Evolutionary conservation across 257 asterid species (phyloP), one percentile per base, ranked within the genome.

Genomic region (Cynanchum wilfordii): DNA sequence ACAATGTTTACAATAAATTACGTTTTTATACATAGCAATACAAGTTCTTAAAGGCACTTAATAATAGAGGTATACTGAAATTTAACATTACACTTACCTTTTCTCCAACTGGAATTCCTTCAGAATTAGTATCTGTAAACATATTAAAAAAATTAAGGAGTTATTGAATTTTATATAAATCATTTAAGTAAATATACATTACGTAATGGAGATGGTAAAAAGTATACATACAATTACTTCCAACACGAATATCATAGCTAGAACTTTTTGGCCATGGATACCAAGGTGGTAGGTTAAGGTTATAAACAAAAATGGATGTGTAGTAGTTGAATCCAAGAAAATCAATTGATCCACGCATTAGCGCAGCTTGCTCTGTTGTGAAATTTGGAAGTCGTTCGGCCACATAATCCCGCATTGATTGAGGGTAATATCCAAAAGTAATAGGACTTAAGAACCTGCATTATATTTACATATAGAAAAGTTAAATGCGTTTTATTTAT

Each of bases 381-480:
- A 72, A 72, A 17, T 29, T 9, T 1, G 76, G 76, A 27, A 72
- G 69, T 3, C 68, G 57, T 25, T 25, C 16, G 2, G 49, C 60
- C 2, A 47, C 69, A 16, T 38, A 17, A 3, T 44, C 36, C 60
- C 45, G 45, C 76, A 72, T 58, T 9, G 58, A 5, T 11, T 17
- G 9, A 0, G 76, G 76, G 20, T 72, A 72, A 29, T 72, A 58
- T 3, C 76, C 76, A 15, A 8, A 25, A 4, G n/a, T 47, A 2
- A 72, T 0, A 15, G 76, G 76, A 24, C 47, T 45, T 59, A 72
- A 13, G 19, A 72, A 60, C 45, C 76, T 72, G 50, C 33, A 62
- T 15, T 24, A 2, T 5, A 13, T 24, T 20, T 27, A 60, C 6
- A 10, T 66, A 13, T n/a, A 38, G 8, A 38, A 1, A 38, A 38